These are phyloP conservation scores for Coemansia sp. DNA, from an alignment of 192 early-diverging fungal genomes.

Conservation along the genomic window DNA sequence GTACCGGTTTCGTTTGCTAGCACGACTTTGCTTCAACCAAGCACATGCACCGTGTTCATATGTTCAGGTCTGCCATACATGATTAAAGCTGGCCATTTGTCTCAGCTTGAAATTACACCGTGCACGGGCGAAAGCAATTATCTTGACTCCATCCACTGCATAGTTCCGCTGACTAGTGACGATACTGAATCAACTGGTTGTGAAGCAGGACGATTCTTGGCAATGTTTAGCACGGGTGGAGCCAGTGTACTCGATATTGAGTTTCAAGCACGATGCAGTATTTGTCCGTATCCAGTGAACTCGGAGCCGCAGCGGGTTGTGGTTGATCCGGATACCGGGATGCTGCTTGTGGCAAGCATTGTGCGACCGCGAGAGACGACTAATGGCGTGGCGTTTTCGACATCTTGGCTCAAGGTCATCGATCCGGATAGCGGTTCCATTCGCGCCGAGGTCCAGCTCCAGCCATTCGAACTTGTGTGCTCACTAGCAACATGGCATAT, in stretches of 20 bases:
- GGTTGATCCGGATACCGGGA: slow-evolving; percentile 26
- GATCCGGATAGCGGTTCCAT: slow-evolving; percentile 16
- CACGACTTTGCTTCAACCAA: background rate
- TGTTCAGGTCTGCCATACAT: slow-evolving; percentile 8
- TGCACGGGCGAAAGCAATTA: slow-evolving; percentile 4
- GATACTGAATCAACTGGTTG: background rate
- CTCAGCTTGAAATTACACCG: slow-evolving; percentile 17
- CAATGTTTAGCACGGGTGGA: background rate
- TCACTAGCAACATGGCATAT: slow-evolving; percentile 40
- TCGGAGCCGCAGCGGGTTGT: slow-evolving; percentile 33
- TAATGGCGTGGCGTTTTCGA: background rate
- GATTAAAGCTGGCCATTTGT: background rate
- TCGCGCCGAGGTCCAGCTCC: slow-evolving; percentile 20
- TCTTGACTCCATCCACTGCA: background rate
- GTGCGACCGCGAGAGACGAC: background rate
- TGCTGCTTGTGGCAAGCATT: slow-evolving; percentile 27
- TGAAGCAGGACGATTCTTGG: slow-evolving; percentile 8
- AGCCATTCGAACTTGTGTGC: slow-evolving; percentile 20
- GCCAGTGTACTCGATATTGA: slow-evolving; percentile 17
- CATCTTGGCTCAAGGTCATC: slow-evolving; percentile 20
- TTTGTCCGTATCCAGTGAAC: slow-evolving; percentile 16
- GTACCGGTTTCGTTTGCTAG: slow-evolving; percentile 6
- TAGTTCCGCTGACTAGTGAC: background rate
- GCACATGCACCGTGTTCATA: background rate
- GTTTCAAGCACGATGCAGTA: slow-evolving; percentile 12